Evolutionary conservation across 768 basidiomycete species (phyloP), one percentile per base, ranked within the genome.

Genomic region (Mycena maculata): DNA sequence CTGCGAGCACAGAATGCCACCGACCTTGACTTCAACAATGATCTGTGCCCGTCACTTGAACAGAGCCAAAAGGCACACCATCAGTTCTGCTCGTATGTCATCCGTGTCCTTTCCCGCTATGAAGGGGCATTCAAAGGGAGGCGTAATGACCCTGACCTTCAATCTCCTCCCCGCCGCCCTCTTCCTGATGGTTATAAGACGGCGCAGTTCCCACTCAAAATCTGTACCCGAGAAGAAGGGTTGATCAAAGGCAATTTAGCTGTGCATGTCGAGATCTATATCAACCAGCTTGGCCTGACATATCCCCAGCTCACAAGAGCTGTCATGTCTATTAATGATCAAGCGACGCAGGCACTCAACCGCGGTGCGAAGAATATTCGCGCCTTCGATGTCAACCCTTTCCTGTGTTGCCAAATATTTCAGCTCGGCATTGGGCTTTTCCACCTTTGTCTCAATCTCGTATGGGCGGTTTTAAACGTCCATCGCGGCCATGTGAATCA

Each of bases 371-470:
- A 52, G 30, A 22, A 38, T 1, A 31, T 61, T 44, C 49, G 60
- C 20, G 49, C 49, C 10, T 61, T 61, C 30, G 60, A 59, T 18
- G 20, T 47, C 2, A 63, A 48, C n/a, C 39, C 74, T 1, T 79
- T 74, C 69, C 62, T 66, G 13, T 70, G 70, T 13, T 67, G 69
- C 9, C 65, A 76, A 49, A 39, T 71, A 13, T 72, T 76, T 33
- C 73, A 75, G 36, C 69, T 77, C 25, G 54, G 54, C 0, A 72
- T 76, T 39, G 76, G 80, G 0, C 63, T 78, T 0, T 82, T 83
- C 55, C 80, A 83, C 58, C 69, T 79, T 0, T 62, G 67, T 20
- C 72, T 81, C 63, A 82, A 81, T 47, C 70, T 81, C 1, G 67
- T 79, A 23, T 80, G 80, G 78, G 72, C 68, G 0, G 48, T 80